Evolutionary conservation across 2,329 filamentous ascomycete species (phyloP).

Genomic region (Fusarium clavum): DNA sequence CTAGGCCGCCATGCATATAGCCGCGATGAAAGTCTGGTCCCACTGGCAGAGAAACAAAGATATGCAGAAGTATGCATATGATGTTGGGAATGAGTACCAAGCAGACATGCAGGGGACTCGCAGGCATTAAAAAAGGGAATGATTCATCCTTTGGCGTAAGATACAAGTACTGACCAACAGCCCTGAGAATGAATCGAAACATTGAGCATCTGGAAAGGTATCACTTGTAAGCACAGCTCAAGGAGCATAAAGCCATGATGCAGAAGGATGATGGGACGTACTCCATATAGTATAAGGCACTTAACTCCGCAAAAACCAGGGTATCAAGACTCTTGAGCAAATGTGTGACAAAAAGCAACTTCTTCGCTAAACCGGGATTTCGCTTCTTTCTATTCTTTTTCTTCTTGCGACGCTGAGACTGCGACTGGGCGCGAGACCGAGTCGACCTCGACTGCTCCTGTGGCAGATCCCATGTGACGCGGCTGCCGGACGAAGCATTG

Average conservation of each 20-base stretch:
- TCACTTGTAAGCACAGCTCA: slow-evolving; percentile 29
- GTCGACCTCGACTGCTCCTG: slow-evolving; percentile 25
- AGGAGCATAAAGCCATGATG: neutral
- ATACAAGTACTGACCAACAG: slow-evolving; percentile 70
- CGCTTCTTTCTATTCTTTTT: slow-evolving; percentile 53
- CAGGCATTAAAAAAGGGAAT: slow-evolving; percentile 66
- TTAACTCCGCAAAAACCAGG: slow-evolving; percentile 73
- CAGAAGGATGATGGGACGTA: slow-evolving; percentile 52
- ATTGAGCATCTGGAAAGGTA: slow-evolving; percentile 67
- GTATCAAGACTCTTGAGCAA: slow-evolving; percentile 71
- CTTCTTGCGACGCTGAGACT: slow-evolving; percentile 51
- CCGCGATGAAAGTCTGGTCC: slow-evolving; percentile 72
- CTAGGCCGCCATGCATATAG: slow-evolving; percentile 74
- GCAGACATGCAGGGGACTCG: slow-evolving; percentile 67
- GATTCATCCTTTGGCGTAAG: slow-evolving; percentile 71
- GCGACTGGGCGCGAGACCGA: slow-evolving; percentile 40
- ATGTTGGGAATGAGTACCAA: slow-evolving; percentile 69
- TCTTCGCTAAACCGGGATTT: slow-evolving; percentile 63
- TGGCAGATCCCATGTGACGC: slow-evolving; percentile 34
- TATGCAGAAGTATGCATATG: slow-evolving; percentile 70
- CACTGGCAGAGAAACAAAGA: slow-evolving; percentile 64
- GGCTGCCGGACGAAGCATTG: slow-evolving; percentile 29
- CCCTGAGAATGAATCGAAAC: slow-evolving; percentile 69
- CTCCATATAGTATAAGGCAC: slow-evolving; percentile 78
- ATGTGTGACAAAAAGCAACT: slow-evolving; percentile 70